These are phyloP conservation scores for Trichoderma hamatum DNA, from an alignment of 2,329 filamentous ascomycete genomes.

Conservation along the genomic window DNA sequence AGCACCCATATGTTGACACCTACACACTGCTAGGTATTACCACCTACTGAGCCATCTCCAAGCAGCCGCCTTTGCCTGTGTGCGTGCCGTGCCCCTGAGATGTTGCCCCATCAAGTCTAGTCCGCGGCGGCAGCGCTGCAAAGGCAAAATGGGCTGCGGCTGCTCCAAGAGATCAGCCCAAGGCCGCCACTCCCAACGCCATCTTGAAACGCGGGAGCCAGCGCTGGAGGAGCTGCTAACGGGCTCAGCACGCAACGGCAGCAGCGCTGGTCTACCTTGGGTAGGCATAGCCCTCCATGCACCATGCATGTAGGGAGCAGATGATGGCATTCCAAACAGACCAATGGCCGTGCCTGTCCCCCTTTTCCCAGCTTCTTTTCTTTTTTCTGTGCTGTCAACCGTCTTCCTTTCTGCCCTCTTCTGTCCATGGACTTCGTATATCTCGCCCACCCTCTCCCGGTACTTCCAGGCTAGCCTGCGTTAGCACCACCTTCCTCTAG, in stretches of 20 bases:
- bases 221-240: not conserved
- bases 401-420: not conserved
- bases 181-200: not conserved
- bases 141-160: not conserved
- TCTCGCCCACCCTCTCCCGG: not conserved
- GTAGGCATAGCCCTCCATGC: slow-evolving; percentile 2
- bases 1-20: too few relatives aligned
- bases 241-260: not conserved
- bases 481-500: not conserved
- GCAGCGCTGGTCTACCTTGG: not conserved
- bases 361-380: not conserved
- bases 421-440: not conserved
- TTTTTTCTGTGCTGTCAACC: not conserved
- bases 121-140: slow-evolving; percentile 13
- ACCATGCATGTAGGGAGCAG: slow-evolving; percentile 16
- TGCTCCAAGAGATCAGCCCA: not conserved
- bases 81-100: slow-evolving; percentile 22
- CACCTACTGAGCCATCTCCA: not conserved
- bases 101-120: slow-evolving; percentile 24
- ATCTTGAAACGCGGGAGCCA: slow-evolving; percentile 17
- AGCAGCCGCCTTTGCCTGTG: not conserved
- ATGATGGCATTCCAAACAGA: not conserved
- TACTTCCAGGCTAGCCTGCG: not conserved
- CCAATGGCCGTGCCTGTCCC: not conserved
- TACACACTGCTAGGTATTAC: too few relatives aligned